Evolutionary conservation across 73 alveolate genomes (phyloP), one percentile per base, ranked within the genome.

Genomic region (Blepharisma stoltei): DNA sequence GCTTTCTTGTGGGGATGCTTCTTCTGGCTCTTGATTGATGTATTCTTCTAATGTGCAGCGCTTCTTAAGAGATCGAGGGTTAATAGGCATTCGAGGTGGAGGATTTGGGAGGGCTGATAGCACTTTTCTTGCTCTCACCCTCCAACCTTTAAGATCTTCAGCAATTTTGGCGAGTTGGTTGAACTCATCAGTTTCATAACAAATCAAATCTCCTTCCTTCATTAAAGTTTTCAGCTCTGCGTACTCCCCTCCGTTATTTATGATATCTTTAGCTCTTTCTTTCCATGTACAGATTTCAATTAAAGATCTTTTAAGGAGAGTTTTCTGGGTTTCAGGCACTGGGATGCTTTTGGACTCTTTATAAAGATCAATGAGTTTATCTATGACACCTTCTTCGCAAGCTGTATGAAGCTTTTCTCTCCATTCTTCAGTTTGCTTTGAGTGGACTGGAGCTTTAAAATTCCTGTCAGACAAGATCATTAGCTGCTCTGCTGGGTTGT

Each of bases 201-300:
- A 60, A n/a, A 60, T 38, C 14, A 14, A 60, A n/a, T 60, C 73
- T 25, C 73, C 73, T 60, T 60, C 73, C 5, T 60, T 60, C 38
- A 25, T 14, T 18, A 60, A 25, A 60, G 73, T 38, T 25, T 25
- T 60, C 45, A n/a, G 46, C 23, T 60, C 73, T 18, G 48, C 45
- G 3, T 14, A 18, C 73, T 60, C 73, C 2, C 73, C 73, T 20
- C 73, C 73, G 14, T n/a, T 8, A 9, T 60, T 38, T 60, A 60
- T 14, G 23, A 60, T 14, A 38, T 60, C 14, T 25, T 4, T 60
- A 5, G 23, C 73, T 9, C 73, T n/a, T 25, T 60, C 73, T 60
- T 60, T 60, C 73, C 73, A 60, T 18, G 73, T 2, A 5, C 23
- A 60, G 18, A 60, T 60, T 8, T 38, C 23, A n/a, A 60, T 60